These are phyloP conservation scores for Alternaria viburni DNA, from an alignment of 2,329 filamentous ascomycete genomes.

Conservation along the genomic window DNA sequence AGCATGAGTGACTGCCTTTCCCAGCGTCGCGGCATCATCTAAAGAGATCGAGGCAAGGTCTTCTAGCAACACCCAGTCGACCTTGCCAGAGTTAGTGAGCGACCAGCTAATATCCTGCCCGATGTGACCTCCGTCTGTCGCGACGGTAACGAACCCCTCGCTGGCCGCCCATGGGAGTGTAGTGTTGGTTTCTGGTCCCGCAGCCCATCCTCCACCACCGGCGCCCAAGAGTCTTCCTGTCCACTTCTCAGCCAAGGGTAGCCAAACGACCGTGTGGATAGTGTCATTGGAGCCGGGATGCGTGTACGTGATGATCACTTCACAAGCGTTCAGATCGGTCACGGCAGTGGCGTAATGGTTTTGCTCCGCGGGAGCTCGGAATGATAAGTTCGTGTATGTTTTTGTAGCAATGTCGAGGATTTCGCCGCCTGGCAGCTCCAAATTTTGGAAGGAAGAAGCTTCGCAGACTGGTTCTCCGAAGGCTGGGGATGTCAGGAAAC, in stretches of 20 bases:
- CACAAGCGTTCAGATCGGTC: conserved; percentile 35
- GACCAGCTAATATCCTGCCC: conserved; percentile 13
- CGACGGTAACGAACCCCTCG: conserved; percentile 30
- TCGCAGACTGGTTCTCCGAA: neutral
- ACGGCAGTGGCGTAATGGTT: conserved; percentile 17
- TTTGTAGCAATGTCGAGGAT: conserved; percentile 10
- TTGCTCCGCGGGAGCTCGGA: conserved; percentile 4
- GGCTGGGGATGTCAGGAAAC: neutral
- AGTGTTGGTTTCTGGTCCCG: conserved; percentile 19
- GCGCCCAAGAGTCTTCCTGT: conserved; percentile 27
- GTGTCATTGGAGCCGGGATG: conserved; percentile 25
- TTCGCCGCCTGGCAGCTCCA: neutral
- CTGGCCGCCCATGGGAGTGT: conserved; percentile 18
- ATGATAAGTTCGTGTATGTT: neutral
- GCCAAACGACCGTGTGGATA: conserved; percentile 27
- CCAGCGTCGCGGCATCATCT: conserved; percentile 37
- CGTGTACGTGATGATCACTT: conserved; percentile 44
- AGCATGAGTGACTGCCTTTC: conserved; percentile 29
- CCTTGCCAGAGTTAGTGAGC: conserved; percentile 17
- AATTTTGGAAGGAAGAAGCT: conserved; percentile 1
- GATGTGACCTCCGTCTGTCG: conserved; percentile 29
- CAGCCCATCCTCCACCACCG: conserved; percentile 29
- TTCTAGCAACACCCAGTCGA: conserved; percentile 33
- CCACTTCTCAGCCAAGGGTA: conserved; percentile 25
- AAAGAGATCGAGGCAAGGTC: conserved; percentile 43